Evolutionary conservation across 2,329 filamentous ascomycete genomes (phyloP), one percentile per base, ranked within the genome.

Genomic region (Hysterium pulicare): DNA sequence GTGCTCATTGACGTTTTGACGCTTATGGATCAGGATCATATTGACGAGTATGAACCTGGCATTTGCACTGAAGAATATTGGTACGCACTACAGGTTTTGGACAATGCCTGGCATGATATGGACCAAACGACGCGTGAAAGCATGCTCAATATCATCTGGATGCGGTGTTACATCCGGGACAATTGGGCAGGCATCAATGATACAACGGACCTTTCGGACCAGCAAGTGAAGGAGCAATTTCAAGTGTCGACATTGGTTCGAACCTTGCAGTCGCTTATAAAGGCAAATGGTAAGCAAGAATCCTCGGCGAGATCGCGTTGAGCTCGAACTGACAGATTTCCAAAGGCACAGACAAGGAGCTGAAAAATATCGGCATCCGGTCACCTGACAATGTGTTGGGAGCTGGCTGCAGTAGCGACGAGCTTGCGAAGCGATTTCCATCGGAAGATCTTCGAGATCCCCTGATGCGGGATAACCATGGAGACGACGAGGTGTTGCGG

Each of bases 111-210:
- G 71, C 59, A 80, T 71, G 51, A 76, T 74, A 54, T 74, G 65
- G 54, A 72, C 71, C 51, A 53, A 28, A 59, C 55, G 13, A 58
- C 57, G 17, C 59, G 59, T 49, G 76, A 83, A 20, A 69, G 74
- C 23, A 61, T 77, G 26, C 69, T 79, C 38, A 74, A 72, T 46
- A 66, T 82, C n/a, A 87, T 97, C 48, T 98, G 93, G 93, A 85
- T 93, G 59, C 82, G 93, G 41, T 84, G 89, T 47, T 86, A 86
- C 57, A 77, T 91, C 51, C 81, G 83, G 38, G 90, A 96, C 62
- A 81, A 96, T 60, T 98, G 93, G 93, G 72, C 78, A 20, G 74
- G 72, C 45, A 78, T 94, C 59, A 91, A 93, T 59, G 82, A 87
- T 51, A 91, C 86, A 1, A 81, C 84, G 36, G 75, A 84, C 45